Conservation (phyloP, 2,329 filamentous ascomycete species). For the Verticillium albo-atrum region DNA sequence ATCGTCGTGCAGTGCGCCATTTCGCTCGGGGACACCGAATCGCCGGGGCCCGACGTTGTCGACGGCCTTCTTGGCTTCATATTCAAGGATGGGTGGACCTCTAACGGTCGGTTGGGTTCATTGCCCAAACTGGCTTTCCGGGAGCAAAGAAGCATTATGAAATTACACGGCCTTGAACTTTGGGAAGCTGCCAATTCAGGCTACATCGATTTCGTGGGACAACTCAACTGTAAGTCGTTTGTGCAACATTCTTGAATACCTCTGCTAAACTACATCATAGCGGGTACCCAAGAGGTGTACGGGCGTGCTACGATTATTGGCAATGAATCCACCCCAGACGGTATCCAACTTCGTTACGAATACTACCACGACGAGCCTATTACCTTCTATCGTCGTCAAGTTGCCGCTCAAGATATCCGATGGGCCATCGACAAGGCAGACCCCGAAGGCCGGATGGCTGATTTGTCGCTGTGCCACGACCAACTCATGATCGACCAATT, state of each 20-base stretch:
- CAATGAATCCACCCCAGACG: too few relatives aligned
- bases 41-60: not conserved
- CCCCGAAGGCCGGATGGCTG: not conserved
- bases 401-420: not conserved
- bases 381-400: not conserved
- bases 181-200: too few relatives aligned
- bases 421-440: not conserved
- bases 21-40: not conserved
- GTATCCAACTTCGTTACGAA: too few relatives aligned
- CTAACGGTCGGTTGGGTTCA: too few relatives aligned
- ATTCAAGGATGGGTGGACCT: not conserved
- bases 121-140: not conserved
- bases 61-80: not conserved
- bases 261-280: too few relatives aligned
- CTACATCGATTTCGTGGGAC: too few relatives aligned
- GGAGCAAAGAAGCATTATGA: too few relatives aligned
- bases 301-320: too few relatives aligned
- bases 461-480: not conserved
- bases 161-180: too few relatives aligned
- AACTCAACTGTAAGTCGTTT: too few relatives aligned
- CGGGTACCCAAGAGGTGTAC: too few relatives aligned
- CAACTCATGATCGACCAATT: not conserved
- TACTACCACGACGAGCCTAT: not conserved
- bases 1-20: not conserved
- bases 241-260: too few relatives aligned